Percentiles rank a stretch among this genome's conserved stretches.
These are phyloP conservation scores for Saccharomycopsis malanga DNA, from an alignment of 805 yeast genomes.

Conservation along the genomic window DNA sequence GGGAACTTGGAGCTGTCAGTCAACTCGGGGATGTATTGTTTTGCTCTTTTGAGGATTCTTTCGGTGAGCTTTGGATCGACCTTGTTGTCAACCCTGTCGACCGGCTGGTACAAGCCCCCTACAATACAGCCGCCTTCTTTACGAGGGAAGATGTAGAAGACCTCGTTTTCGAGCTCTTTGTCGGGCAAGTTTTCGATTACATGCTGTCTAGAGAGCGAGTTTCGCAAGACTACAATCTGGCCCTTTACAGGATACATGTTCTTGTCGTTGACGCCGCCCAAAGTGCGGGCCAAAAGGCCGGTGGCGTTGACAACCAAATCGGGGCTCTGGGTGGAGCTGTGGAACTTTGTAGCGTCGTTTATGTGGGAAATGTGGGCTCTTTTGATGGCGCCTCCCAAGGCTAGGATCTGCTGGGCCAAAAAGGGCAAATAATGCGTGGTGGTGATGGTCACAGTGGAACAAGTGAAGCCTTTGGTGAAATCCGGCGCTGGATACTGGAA, in stretches of 20 bases:
- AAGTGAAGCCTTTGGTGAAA: conserved; percentile 38
- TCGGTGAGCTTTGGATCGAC: conserved; percentile 40
- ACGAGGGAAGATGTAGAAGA: conserved; percentile 58
- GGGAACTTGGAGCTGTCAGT: conserved; percentile 25
- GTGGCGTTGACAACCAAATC: conserved; percentile 51
- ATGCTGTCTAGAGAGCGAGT: conserved; percentile 34
- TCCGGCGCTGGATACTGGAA: conserved; percentile 21
- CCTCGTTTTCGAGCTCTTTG: conserved; percentile 35
- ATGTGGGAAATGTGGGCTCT: conserved; percentile 37
- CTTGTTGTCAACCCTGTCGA: conserved; percentile 27
- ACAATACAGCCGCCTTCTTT: conserved; percentile 66
- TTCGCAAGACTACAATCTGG: conserved; percentile 47
- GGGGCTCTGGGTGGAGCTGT: conserved; percentile 34
- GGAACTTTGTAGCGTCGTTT: conserved; percentile 41
- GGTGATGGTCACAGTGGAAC: conserved; percentile 51
- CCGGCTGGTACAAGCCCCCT: conserved; percentile 42
- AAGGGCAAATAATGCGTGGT: conserved; percentile 51
- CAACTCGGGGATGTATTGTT: conserved; percentile 29
- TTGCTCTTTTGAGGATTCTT: conserved; percentile 42
- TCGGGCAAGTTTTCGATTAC: conserved; percentile 27
- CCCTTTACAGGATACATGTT: conserved; percentile 50
- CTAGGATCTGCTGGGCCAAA: conserved; percentile 39
- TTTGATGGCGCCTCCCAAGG: conserved; percentile 41
- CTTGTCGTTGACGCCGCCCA: conserved; percentile 41
- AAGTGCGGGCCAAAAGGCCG: conserved; percentile 41